Percentiles rank a stretch among this genome's conserved stretches.
Conservation (phyloP, 1,284 basidiomycete genomes). For the Amylostereum areolatum region DNA sequence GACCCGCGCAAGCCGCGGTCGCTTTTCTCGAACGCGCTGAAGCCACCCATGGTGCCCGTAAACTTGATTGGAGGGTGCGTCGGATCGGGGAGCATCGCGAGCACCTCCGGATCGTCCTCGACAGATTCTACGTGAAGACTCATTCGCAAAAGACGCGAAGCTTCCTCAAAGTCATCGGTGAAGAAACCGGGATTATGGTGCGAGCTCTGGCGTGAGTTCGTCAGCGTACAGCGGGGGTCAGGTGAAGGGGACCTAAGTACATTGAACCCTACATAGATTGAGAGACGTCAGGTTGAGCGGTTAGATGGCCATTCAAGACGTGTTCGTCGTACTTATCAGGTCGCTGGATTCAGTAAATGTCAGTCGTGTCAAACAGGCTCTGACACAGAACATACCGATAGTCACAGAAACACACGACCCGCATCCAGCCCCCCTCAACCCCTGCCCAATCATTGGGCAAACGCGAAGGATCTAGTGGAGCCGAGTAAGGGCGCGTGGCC, state of each 20-base stretch:
- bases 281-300: slow-evolving; percentile 5
- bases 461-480: slow-evolving; percentile 31
- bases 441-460: slow-evolving; percentile 57
- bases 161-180: slow-evolving; percentile 54
- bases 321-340: slow-evolving; percentile 38
- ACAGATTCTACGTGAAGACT: slow-evolving; percentile 40
- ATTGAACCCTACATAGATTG: slow-evolving; percentile 46
- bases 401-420: slow-evolving; percentile 71
- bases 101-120: slow-evolving; percentile 12
- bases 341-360: too few relatives aligned
- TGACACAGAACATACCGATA: slow-evolving; percentile 42
- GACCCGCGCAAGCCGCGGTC: slow-evolving; percentile 42
- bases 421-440: slow-evolving; percentile 61
- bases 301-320: slow-evolving; percentile 1
- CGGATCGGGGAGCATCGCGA: slow-evolving; percentile 11
- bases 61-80: slow-evolving; percentile 40
- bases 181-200: slow-evolving; percentile 46
- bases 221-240: too few relatives aligned
- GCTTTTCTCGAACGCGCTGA: slow-evolving; percentile 26
- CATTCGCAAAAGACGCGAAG: slow-evolving; percentile 55
- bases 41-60: slow-evolving; percentile 24
- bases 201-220: slow-evolving; percentile 12
- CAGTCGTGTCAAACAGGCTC: neutral
- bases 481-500: slow-evolving; percentile 45
- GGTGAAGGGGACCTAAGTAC: slow-evolving; percentile 23